These are phyloP conservation scores for Alloteropsis semialata DNA, from an alignment of 176 grass and related monocot genomes.

Conservation along the genomic window DNA sequence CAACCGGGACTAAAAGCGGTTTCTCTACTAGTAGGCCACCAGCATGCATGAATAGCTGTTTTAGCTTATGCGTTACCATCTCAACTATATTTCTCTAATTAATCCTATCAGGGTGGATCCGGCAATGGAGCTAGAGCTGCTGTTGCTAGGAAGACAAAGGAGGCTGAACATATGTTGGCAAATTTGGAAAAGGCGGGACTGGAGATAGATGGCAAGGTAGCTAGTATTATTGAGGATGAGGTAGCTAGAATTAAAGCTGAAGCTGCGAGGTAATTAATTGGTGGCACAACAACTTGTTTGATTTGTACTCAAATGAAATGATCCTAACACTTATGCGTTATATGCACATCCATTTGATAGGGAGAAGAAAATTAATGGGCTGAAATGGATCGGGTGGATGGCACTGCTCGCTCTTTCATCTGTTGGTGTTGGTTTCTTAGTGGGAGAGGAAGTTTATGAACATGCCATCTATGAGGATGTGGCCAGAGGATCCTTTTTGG, in stretches of 20 bases:
- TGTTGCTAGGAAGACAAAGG: constrained; percentile 9
- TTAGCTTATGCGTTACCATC: not conserved
- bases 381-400: not conserved
- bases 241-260: not conserved
- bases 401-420: not conserved
- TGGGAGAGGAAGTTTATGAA: not conserved
- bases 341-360: not conserved
- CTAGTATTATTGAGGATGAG: constrained; percentile 3
- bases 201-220: constrained; percentile 4
- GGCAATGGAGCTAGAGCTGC: not conserved
- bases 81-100: not conserved
- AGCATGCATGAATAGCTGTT: not conserved
- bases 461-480: not conserved
- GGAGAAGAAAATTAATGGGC: not conserved
- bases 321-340: not conserved
- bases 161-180: not conserved
- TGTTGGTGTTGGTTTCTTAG: not conserved
- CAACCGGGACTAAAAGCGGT: no score
- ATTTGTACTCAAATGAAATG: not conserved
- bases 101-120: constrained; percentile 8
- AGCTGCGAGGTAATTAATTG: not conserved
- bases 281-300: not conserved
- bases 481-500: no score
- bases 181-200: constrained; percentile 12
- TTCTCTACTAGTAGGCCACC: no score